Evolutionary conservation across 345 rosid species (phyloP).

Genomic region (Diplotaxis tenuifolia): DNA sequence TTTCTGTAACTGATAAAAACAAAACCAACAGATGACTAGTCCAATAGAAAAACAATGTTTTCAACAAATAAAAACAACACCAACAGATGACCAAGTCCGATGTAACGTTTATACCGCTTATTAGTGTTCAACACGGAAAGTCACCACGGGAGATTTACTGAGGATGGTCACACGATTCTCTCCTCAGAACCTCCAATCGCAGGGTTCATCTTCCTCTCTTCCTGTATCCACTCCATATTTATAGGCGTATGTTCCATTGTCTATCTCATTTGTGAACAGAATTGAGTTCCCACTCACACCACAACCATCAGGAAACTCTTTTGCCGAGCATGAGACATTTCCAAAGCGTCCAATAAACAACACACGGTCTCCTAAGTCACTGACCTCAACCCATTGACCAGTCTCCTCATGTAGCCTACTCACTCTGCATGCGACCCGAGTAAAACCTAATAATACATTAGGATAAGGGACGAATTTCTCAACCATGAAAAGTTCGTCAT

Average conservation of each 20-base stretch:
- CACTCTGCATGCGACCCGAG: background rate
- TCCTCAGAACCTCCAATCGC: background rate
- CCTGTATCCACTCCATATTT: conserved; percentile 5
- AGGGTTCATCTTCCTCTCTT: background rate
- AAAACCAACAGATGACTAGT: background rate
- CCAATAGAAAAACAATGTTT: background rate
- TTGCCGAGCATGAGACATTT: background rate
- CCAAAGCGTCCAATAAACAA: background rate
- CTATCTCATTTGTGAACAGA: background rate
- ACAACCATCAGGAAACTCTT: conserved; percentile 15
- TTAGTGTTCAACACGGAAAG: background rate
- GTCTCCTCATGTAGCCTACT: conserved; percentile 1
- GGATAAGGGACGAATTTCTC: background rate
- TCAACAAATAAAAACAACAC: background rate
- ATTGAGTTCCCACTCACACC: conserved; percentile 18
- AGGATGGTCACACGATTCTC: background rate
- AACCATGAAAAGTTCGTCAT: conserved; percentile 17
- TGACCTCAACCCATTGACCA: background rate
- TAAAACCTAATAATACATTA: background rate
- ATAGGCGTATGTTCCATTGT: background rate
- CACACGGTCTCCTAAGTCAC: background rate
- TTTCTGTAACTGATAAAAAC: background rate
- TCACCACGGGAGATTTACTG: background rate
- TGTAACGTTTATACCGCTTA: background rate
- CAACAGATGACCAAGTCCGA: background rate